phyloP scores from a whole-genome alignment of 768 basidiomycete genomes.

The Suillus clintonianus region DNA sequence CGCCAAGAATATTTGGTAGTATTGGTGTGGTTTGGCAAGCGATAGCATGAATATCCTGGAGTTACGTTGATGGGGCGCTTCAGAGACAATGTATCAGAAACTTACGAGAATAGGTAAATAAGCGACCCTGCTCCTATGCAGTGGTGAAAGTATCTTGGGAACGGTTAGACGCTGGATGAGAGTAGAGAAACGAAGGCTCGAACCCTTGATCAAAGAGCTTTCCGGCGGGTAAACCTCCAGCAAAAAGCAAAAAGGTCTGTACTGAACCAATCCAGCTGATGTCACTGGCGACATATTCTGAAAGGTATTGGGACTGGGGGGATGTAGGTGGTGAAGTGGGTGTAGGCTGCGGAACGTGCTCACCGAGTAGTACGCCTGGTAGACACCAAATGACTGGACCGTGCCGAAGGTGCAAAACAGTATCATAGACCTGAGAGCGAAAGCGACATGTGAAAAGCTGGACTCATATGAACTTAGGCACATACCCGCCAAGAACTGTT shows the following conservation, averaged over 20 bases:
- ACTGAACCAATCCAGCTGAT: slow-evolving; percentile 54
- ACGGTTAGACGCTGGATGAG: neutral
- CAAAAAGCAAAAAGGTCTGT: slow-evolving; percentile 51
- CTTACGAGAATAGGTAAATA: slow-evolving; percentile 47
- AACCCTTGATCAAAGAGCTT: slow-evolving; percentile 48
- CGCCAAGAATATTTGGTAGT: slow-evolving; percentile 55
- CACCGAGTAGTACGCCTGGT: slow-evolving; percentile 54
- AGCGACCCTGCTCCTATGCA: slow-evolving; percentile 36
- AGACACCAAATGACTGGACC: slow-evolving; percentile 50
- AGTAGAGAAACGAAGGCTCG: slow-evolving; percentile 24
- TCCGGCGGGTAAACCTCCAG: slow-evolving; percentile 45
- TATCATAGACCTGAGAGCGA: slow-evolving; percentile 37
- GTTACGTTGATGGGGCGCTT: neutral
- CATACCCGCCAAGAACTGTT: slow-evolving; percentile 49
- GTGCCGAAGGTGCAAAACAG: slow-evolving; percentile 52
- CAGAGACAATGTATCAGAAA: neutral
- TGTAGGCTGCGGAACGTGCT: neutral
- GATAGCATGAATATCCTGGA: slow-evolving; percentile 55
- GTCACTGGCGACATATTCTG: slow-evolving; percentile 41
- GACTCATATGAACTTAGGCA: neutral
- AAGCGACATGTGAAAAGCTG: neutral
- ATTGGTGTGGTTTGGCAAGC: slow-evolving; percentile 45
- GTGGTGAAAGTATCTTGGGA: slow-evolving; percentile 41
- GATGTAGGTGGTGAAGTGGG: neutral
- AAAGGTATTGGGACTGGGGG: slow-evolving; percentile 37